Percentiles rank a stretch among this genome's conserved stretches.
These are phyloP conservation scores for Thymus mandschuricus DNA, from an alignment of 257 asterid genomes.

Conservation along the genomic window DNA sequence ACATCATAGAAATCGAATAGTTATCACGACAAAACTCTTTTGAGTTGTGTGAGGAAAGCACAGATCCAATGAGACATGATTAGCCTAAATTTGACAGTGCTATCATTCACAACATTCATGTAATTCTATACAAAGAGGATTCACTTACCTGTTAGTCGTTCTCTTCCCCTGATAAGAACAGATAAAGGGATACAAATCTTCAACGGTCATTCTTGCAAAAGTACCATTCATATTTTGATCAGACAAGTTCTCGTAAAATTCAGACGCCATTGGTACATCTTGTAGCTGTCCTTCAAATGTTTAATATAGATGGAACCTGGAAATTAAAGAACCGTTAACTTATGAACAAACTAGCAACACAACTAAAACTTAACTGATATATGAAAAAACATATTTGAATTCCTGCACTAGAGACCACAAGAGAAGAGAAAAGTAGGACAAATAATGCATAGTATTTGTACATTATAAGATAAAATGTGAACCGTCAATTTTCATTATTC, in stretches of 20 bases:
- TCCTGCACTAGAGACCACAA: not conserved
- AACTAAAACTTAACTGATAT: not conserved
- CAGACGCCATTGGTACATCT: conserved; percentile 37
- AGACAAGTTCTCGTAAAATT: conserved; percentile 39
- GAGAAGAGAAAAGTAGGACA: not conserved
- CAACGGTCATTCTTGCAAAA: conserved; percentile 47
- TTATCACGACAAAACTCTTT: not conserved
- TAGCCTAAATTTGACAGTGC: not conserved
- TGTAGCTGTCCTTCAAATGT: conserved; percentile 48
- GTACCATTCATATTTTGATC: conserved; percentile 37
- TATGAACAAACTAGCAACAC: not conserved
- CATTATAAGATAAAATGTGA: not conserved
- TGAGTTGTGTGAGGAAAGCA: not conserved
- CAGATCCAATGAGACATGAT: not conserved
- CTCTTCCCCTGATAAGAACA: conserved; percentile 51
- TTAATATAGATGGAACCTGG: conserved; percentile 55
- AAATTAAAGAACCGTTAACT: not conserved
- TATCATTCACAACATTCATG: not conserved
- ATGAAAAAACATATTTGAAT: not conserved
- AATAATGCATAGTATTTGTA: not conserved
- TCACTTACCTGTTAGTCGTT: conserved; percentile 55
- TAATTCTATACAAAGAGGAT: not conserved
- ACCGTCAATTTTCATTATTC: not conserved
- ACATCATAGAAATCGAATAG: not conserved
- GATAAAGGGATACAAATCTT: conserved; percentile 50